Evolutionary conservation across 164 flowering plant genomes (phyloP).

Genomic region (Magnolia officinalis): DNA sequence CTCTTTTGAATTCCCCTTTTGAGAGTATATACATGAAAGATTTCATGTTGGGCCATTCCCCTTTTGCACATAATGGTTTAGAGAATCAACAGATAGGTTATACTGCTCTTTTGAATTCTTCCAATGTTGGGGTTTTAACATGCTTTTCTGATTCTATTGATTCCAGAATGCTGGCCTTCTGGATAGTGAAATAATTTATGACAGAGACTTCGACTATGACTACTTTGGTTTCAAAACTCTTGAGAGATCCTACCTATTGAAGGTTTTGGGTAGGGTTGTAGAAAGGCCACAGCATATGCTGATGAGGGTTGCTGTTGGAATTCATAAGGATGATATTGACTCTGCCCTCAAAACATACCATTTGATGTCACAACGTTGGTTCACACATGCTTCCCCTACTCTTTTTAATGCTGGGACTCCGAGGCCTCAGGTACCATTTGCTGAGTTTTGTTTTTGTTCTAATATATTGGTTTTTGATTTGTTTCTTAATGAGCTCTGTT

Average conservation of each 20-base stretch:
- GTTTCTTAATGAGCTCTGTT: neutral
- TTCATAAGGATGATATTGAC: constrained; percentile 92
- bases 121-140: neutral
- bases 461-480: neutral
- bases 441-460: neutral
- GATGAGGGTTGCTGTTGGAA: constrained; percentile 99
- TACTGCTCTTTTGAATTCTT: neutral
- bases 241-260: constrained; percentile 94
- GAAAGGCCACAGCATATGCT: constrained; percentile 99
- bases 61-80: neutral
- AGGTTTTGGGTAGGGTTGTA: constrained; percentile 85
- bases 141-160: neutral
- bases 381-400: constrained; percentile 99
- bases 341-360: constrained; percentile 89
- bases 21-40: neutral
- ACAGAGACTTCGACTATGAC: constrained; percentile 96
- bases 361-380: constrained; percentile 97
- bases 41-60: neutral
- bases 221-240: constrained; percentile 99
- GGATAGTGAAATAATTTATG: constrained; percentile 98
- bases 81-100: neutral
- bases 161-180: constrained; percentile 84
- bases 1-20: neutral
- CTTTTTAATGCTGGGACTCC: constrained; percentile 98
- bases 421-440: constrained; percentile 77